Base-by-base conservation (phyloP, 2,329 filamentous ascomycete genomes). In the Phaeomoniella chlamydospora region DNA sequence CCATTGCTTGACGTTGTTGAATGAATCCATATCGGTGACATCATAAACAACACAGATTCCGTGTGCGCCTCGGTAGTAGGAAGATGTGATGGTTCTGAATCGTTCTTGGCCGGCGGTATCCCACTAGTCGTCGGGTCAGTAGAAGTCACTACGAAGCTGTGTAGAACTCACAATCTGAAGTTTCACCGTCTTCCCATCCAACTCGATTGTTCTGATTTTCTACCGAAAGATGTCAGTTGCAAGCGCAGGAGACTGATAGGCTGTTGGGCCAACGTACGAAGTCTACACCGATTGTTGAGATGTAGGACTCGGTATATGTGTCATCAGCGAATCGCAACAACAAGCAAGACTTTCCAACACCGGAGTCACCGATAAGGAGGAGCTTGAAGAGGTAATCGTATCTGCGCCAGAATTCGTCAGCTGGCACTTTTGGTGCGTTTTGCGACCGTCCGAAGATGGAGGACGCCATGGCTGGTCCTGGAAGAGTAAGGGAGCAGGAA, bases 1-100 rank as follows among this genome's bases (percentile, higher is more conserved):
- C 90, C 90, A 98, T 73, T 98, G 90, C 82, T 98, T 96, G 54
- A 98, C 90, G 70, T 96, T 98, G 79, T 98, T 96, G 84, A 98
- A 98, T 18, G 85, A 94, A 63, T 96, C 90, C 88, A 96, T 94
- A 62, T 98, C 90, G 49, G 90, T 98, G 57, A 98, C 90, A 78
- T 98, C 90, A 74, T 96, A 98, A 59, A 98, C 90, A 50, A 98
- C 88, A 67, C 90, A 98, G 67, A 98, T 98, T 53, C 90, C 90
- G 67, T 96, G 90, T 49, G 90, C 90, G 55, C 90, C 90, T 58
- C 90, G 85, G 73, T 98, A 98, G 75, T 98, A 98, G 43, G 90
- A 96, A 30, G 88, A 96, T 43, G 90, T 98, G 69, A 98, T 98
- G 54, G 90, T 98, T 62, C 90, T 81, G 85, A 98, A 98, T 56